Conservation (phyloP, 169 alveolate species). For the Cryptosporidium bovis region DNA sequence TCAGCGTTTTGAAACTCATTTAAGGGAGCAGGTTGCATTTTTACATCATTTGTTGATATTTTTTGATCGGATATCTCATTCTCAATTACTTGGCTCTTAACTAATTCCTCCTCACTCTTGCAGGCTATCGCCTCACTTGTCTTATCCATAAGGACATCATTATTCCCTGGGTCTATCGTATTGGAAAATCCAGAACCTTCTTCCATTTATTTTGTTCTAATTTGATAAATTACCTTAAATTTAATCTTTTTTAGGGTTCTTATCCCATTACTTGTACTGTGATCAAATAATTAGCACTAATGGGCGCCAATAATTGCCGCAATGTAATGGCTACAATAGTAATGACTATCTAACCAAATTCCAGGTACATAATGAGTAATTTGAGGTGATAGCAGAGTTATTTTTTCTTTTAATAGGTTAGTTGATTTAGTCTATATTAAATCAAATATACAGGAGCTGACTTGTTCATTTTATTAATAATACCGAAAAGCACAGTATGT, state of each 20-base stretch:
- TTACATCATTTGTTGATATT: not conserved
- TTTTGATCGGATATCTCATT: not conserved
- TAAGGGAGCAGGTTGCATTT: not conserved
- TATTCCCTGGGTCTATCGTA: constrained; percentile 4
- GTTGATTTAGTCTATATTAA: not conserved
- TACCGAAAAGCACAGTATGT: too few relatives aligned
- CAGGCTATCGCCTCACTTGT: not conserved
- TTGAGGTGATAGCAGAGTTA: not conserved
- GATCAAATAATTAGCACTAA: constrained; percentile 64
- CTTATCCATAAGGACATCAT: not conserved
- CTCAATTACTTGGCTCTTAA: constrained; percentile 26
- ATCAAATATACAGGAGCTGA: too few relatives aligned
- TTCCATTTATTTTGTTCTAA: constrained; percentile 22
- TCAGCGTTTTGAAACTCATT: not conserved
- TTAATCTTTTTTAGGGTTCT: too few relatives aligned
- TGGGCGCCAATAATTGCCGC: constrained; percentile 62
- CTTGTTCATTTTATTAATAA: too few relatives aligned
- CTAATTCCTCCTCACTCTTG: constrained; percentile 11
- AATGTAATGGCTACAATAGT: constrained; percentile 11
- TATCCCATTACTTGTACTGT: constrained; percentile 54
- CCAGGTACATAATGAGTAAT: not conserved
- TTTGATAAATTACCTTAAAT: too few relatives aligned
- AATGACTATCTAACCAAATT: not conserved
- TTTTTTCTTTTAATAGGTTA: not conserved
- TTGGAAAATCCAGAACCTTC: constrained; percentile 4